Percentiles rank a stretch among this genome's conserved stretches.
Evolutionary conservation across 2,329 filamentous ascomycete genomes (phyloP).

Genomic region (Periglandula ipomoeae): DNA sequence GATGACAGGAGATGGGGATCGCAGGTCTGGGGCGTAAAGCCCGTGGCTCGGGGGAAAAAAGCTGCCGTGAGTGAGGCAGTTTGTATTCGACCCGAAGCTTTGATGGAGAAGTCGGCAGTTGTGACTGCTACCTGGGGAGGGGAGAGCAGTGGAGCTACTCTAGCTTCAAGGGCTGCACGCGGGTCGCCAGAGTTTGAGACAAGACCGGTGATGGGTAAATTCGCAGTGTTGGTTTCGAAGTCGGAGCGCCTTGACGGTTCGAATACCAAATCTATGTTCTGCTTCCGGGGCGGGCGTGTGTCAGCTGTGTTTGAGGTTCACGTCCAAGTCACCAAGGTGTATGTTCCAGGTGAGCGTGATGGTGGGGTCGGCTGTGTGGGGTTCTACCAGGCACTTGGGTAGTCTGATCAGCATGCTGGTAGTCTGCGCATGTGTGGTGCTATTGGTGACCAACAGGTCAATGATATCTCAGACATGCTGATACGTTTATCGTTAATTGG

Average conservation of each 20-base stretch:
- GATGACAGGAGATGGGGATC: conserved; percentile 12
- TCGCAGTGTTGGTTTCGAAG: neutral
- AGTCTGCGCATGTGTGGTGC: too few species aligned
- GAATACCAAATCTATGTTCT: neutral
- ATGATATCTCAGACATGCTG: too few species aligned
- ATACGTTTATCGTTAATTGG: too few species aligned
- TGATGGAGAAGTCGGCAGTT: neutral
- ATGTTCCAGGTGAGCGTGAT: neutral
- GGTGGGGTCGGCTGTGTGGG: too few species aligned
- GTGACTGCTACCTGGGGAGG: neutral
- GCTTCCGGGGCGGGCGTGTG: neutral
- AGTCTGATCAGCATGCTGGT: too few species aligned
- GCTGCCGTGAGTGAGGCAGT: neutral
- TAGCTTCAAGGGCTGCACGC: neutral
- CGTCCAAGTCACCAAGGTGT: neutral
- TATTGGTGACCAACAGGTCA: too few species aligned
- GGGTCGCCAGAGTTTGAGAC: neutral
- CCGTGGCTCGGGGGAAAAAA: neutral
- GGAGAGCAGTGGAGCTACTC: neutral
- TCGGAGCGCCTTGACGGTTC: neutral
- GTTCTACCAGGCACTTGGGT: too few species aligned
- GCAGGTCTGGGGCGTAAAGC: conserved; percentile 7
- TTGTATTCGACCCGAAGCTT: neutral
- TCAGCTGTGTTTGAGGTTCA: conserved; percentile 8
- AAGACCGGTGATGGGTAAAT: neutral